Evolutionary conservation across 306 rosid genomes (phyloP).

Genomic region (Vicia faba): DNA sequence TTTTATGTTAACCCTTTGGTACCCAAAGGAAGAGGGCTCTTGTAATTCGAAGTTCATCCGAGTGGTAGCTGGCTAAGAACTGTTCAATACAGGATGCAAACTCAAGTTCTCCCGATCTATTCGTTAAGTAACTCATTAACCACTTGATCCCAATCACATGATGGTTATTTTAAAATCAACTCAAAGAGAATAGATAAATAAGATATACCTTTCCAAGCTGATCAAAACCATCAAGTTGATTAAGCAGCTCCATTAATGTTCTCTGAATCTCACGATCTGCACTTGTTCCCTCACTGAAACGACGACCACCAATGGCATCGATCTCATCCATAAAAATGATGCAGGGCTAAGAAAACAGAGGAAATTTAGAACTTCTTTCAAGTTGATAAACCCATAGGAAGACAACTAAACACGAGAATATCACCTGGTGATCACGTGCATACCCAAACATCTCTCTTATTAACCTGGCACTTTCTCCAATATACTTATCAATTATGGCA

Average conservation of each 20-base stretch:
- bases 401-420: slow-evolving; percentile 28
- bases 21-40: too few species aligned
- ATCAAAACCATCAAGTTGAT: slow-evolving; percentile 99
- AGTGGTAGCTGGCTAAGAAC: too few species aligned
- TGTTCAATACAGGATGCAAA: too few species aligned
- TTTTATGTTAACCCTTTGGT: too few species aligned
- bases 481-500: slow-evolving; percentile 92
- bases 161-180: background rate
- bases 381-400: slow-evolving; percentile 1
- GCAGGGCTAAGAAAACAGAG: slow-evolving; percentile 69
- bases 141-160: too few species aligned
- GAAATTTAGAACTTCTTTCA: slow-evolving; percentile 27
- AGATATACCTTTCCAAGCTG: slow-evolving; percentile 84
- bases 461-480: slow-evolving; percentile 94
- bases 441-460: slow-evolving; percentile 98
- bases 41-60: too few species aligned
- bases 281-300: slow-evolving; percentile 96
- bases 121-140: too few species aligned
- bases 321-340: slow-evolving; percentile 99
- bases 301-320: slow-evolving; percentile 99
- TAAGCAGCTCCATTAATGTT: slow-evolving; percentile 92
- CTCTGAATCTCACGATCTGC: slow-evolving; percentile 98
- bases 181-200: slow-evolving; percentile 8
- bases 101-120: too few species aligned
- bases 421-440: slow-evolving; percentile 98